Evolutionary conservation across 768 basidiomycete species (phyloP), one percentile per base, ranked within the genome.

Genomic region (Russula abietina): DNA sequence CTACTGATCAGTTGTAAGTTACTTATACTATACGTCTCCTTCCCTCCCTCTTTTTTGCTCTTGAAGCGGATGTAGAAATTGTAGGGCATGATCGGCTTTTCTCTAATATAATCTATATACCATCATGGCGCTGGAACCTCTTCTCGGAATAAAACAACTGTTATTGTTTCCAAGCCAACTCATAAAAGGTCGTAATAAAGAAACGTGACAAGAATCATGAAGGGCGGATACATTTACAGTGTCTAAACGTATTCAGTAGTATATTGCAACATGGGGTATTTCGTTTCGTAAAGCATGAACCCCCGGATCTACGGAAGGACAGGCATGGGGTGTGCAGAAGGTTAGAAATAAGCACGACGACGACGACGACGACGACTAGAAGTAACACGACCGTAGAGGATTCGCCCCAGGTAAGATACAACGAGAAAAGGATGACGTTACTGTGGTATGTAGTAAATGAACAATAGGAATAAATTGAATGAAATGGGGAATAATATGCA

Each of bases 381-480:
- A 33, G 16, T 8, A 22, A 53, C 6, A 45, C 2, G 32, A 14
- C 14, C 22, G 10, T n/a, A 45, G 5, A 39, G n/a, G n/a, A 22
- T 43, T 54, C 36, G 2, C 19, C 24, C 28, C 5, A 16, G 36
- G 43, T 41, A 64, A 12, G 39, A 41, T 54, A 63, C 56, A 58
- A 53, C 36, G 38, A 43, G 50, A 32, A 56, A 45, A 41, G 7
- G 14, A 49, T 60, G 32, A 8, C 28, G 51, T 16, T 38, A 22
- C 48, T 24, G 28, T 17, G 12, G 24, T 22, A n/a, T 24, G 12
- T 1, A 26, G 58, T 53, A 45, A 51, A 45, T 51, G 49, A 60
- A 55, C 36, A 55, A 65, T 66, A 66, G 43, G 26, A 51, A 60
- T 65, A 65, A 65, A 8, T 63, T 64, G 65, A 55, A 59, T 59